phyloP scores from a whole-genome alignment of 2,329 filamentous ascomycete species.

The Emmonsiellopsis sp. region DNA sequence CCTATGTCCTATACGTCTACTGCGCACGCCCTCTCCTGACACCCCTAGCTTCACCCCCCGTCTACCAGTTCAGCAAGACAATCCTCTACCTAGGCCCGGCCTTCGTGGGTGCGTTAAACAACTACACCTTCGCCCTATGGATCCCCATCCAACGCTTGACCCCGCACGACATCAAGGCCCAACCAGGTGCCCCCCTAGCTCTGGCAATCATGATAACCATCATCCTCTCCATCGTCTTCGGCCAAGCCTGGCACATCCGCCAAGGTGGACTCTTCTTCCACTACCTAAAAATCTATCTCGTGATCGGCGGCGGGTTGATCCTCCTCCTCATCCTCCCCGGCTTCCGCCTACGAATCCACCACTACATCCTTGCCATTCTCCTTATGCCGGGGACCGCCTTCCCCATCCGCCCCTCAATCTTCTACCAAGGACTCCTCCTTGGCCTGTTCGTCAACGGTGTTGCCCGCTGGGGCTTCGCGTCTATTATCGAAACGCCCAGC shows the following conservation, averaged over 20 bases:
- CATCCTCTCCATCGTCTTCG: constrained; percentile 57
- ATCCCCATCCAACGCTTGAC: constrained; percentile 93
- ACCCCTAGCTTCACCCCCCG: constrained; percentile 54
- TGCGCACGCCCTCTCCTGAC: constrained; percentile 64
- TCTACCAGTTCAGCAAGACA: constrained; percentile 72
- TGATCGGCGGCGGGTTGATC: constrained; percentile 58
- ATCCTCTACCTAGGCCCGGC: constrained; percentile 81
- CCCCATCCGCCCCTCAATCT: constrained; percentile 71
- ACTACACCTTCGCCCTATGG: constrained; percentile 79
- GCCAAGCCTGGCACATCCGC: constrained; percentile 78
- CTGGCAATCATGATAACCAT: constrained; percentile 66
- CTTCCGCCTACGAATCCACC: constrained; percentile 79
- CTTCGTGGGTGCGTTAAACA: constrained; percentile 86
- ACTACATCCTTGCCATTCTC: constrained; percentile 83
- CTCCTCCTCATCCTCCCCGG: constrained; percentile 63
- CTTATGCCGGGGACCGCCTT: constrained; percentile 81
- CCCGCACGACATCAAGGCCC: constrained; percentile 74
- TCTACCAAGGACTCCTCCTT: constrained; percentile 83
- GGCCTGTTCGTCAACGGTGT: constrained; percentile 92
- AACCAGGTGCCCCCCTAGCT: constrained; percentile 80
- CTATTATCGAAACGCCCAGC: constrained; percentile 71
- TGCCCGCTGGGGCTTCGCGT: constrained; percentile 87
- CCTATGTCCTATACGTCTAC: constrained; percentile 78
- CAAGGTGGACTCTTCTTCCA: constrained; percentile 70
- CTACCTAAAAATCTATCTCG: constrained; percentile 67